A percentile compares a stretch with the other conserved stretches of the same genome.
phyloP scores from a whole-genome alignment of 345 rosid genomes.

The Litchi chinensis region DNA sequence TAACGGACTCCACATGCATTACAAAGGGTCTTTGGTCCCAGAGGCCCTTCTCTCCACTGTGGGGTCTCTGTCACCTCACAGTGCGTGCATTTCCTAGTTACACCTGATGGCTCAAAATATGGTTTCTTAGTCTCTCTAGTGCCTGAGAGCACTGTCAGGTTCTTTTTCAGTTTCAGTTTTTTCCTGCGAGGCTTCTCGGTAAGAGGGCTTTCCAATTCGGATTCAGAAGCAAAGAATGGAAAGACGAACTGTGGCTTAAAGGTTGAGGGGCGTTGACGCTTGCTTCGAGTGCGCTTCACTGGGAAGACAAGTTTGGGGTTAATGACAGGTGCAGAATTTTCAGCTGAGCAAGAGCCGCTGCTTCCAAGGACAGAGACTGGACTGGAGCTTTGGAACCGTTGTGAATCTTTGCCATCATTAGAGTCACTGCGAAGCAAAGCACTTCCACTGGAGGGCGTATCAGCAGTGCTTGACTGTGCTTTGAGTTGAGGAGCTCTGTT shows the following conservation, averaged over 20 bases:
- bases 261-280: constrained; percentile 51
- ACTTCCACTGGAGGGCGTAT: constrained; percentile 42
- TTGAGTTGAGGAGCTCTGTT: constrained; percentile 41
- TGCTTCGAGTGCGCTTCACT: constrained; percentile 76
- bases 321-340: constrained; percentile 32
- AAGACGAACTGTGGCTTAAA: constrained; percentile 25
- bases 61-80: constrained; percentile 82
- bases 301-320: constrained; percentile 35
- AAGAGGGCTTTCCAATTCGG: constrained; percentile 40
- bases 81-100: constrained; percentile 63
- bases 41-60: constrained; percentile 96
- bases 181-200: constrained; percentile 36
- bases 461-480: constrained; percentile 34
- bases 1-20: constrained; percentile 93
- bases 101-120: constrained; percentile 23
- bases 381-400: constrained; percentile 54
- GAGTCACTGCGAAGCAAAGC: constrained; percentile 28
- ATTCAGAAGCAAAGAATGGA: constrained; percentile 33
- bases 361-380: constrained; percentile 80
- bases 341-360: constrained; percentile 59
- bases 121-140: constrained; percentile 29
- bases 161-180: constrained; percentile 47
- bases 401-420: constrained; percentile 45
- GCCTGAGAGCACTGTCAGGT: constrained; percentile 31
- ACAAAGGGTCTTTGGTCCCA: constrained; percentile 92